Base-by-base conservation (phyloP, 495 filamentous ascomycete species). In the Neurospora sp. region DNA sequence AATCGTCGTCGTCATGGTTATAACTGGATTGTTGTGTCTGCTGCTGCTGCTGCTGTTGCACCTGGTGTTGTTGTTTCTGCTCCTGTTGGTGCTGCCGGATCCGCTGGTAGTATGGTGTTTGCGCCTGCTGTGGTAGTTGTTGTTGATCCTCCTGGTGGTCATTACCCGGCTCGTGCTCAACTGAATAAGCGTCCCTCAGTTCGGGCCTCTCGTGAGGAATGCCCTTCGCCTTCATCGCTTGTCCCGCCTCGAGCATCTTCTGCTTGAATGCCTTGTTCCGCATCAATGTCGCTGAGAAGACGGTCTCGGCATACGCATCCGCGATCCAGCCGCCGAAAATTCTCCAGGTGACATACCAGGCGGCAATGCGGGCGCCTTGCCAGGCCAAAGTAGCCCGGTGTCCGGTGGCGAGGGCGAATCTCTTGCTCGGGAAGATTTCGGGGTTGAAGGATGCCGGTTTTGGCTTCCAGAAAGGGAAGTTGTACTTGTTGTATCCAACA, bases 381-480 rank as follows among this genome's bases (percentile, higher is more conserved):
- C 78, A 79, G 2, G 36, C 13, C 5, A 28, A 24, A 36, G 70
- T 48, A 40, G 78, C 76, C 17, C 34, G 11, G 2, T 3, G 31
- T 31, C 78, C 78, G 3, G n/a, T 38, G 45, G 73, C 15, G 8
- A 75, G 11, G 19, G 73, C 37, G 11, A 8, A 70, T 0, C 17
- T 19, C 9, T 42, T 19, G 21, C 19, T 38, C 13, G 76, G 79
- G 70, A 77, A 80, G 21, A 15, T 31, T 24, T 43, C 10, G 9
- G 74, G 74, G 42, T 71, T 72, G 73, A 77, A 77, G 1, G 10
- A 71, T 3, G 39, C 62, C 38, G 72, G 70, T 39, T 75, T 72
- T 8, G 77, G 78, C 19, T 73, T 78, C 66, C 62, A 74, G 39
- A 78, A 74, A 31, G 79, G 79, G 54, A 80, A 80, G 36, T 76